Conservation (phyloP, 805 yeast species). For the Ogataea nitratoaversa region DNA sequence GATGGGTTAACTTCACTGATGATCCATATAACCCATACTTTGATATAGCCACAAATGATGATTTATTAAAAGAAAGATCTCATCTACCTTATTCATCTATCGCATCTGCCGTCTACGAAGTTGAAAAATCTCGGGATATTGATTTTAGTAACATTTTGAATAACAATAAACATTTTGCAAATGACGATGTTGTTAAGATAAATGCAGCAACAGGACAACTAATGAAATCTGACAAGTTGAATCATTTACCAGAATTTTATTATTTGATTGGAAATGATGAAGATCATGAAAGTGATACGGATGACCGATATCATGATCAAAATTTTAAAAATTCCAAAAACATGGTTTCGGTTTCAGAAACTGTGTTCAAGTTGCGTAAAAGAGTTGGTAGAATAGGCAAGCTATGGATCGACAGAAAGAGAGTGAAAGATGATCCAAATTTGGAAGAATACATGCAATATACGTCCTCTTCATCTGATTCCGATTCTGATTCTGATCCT, state of each 20-base stretch:
- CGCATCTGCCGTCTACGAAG: slow-evolving; percentile 61
- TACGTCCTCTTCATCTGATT: slow-evolving; percentile 10
- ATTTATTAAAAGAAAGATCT: slow-evolving; percentile 43
- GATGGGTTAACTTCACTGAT: slow-evolving; percentile 82
- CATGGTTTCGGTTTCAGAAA: slow-evolving; percentile 37
- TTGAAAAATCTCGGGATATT: slow-evolving; percentile 55
- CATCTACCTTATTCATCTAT: slow-evolving; percentile 82
- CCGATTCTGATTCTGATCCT: slow-evolving; percentile 22
- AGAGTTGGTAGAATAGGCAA: slow-evolving; percentile 72
- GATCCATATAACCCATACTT: slow-evolving; percentile 80
- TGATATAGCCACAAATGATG: slow-evolving; percentile 54
- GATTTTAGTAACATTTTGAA: slow-evolving; percentile 42
- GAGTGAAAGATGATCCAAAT: slow-evolving; percentile 30
- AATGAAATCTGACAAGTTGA: slow-evolving; percentile 36
- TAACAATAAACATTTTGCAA: slow-evolving; percentile 37
- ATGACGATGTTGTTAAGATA: slow-evolving; percentile 31
- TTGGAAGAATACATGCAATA: slow-evolving; percentile 12
- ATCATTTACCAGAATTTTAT: slow-evolving; percentile 39
- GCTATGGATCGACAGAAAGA: slow-evolving; percentile 68
- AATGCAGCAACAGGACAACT: slow-evolving; percentile 49
- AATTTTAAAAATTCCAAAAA: slow-evolving; percentile 9
- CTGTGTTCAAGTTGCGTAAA: slow-evolving; percentile 61
- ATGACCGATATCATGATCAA: slow-evolving; percentile 19
- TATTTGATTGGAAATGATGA: slow-evolving; percentile 31
- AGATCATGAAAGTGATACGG: slow-evolving; percentile 11